These are phyloP conservation scores for Nectriaceae sp. DNA, from an alignment of 2,329 filamentous ascomycete species.

Conservation along the genomic window DNA sequence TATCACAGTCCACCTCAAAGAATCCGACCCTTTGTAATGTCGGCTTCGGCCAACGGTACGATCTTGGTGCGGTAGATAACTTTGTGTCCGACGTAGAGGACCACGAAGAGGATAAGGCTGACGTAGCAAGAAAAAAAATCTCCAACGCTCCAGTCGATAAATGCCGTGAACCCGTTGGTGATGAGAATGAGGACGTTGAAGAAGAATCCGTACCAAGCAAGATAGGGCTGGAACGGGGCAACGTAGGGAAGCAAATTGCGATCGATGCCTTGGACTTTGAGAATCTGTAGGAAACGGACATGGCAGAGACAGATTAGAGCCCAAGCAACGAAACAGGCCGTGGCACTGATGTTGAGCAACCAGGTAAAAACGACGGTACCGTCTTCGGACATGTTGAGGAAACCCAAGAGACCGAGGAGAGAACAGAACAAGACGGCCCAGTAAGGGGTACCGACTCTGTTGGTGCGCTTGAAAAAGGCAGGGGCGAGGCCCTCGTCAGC, in stretches of 20 bases:
- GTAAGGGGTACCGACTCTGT: conserved; percentile 63
- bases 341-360: conserved; percentile 70
- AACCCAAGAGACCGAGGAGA: conserved; percentile 63
- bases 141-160: conserved; percentile 62
- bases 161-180: conserved; percentile 70
- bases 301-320: conserved; percentile 65
- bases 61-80: conserved; percentile 42
- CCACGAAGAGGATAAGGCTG: conserved; percentile 63
- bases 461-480: conserved; percentile 55
- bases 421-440: conserved; percentile 56
- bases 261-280: conserved; percentile 57
- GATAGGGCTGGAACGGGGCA: conserved; percentile 63
- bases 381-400: conserved; percentile 63
- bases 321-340: conserved; percentile 73
- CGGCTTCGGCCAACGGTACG: conserved; percentile 38
- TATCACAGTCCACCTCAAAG: conserved; percentile 17
- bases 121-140: conserved; percentile 67
- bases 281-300: conserved; percentile 64
- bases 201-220: conserved; percentile 66
- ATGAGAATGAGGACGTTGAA: conserved; percentile 66
- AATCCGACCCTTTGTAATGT: conserved; percentile 32
- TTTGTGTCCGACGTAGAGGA: conserved; percentile 64
- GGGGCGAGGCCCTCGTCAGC: neutral
- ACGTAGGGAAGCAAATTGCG: conserved; percentile 61
- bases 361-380: conserved; percentile 68